Evolutionary conservation across 805 yeast species (phyloP), one percentile per base, ranked within the genome.

Genomic region (Ogataea allantospora): DNA sequence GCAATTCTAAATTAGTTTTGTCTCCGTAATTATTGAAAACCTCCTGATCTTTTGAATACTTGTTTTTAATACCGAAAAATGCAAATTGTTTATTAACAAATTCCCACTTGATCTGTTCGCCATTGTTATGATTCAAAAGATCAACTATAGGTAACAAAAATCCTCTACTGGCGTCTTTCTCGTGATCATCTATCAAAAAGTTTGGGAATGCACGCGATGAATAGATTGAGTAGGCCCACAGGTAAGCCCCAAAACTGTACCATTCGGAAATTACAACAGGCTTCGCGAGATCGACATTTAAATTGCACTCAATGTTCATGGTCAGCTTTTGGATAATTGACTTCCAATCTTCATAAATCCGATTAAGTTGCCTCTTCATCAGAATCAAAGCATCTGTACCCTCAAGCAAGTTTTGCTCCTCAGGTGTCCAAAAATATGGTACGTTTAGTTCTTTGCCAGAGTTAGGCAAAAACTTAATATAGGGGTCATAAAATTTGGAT

Each of bases 1-100:
- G 59, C 25, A 89, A 61, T 23, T 76, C 75, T 1, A 81, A 65
- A 48, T 87, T 87, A 6, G 80, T 61, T 32, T 80, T 69, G 25
- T 79, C 82, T 0, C 96, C 97, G 53, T 88, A 89, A 1, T 89
- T 80, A 59, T 87, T 88, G 66, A 76, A 84, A 9, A 91, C 51
- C 51, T 91, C 96, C 10, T 60, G 53, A 77, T 78, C 17, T 58
- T 51, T 0, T 46, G 21, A 1, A 85, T 20, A 6, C 39, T 29
- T 4, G 66, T 57, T 13, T 66, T 63, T 20, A 22, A 10, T 0
- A 75, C 56, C 26, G 57, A 61, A 47, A 18, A 80, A 79, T n/a
- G 58, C 53, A 40, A 60, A 45, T 6, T 28, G 4, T 12, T 45
- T 40, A 22, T 46, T 15, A 41, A 62, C 52, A 30, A 44, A 53